Conservation (phyloP, 148 eudicot species). For the Vaccinium myrtillus region DNA sequence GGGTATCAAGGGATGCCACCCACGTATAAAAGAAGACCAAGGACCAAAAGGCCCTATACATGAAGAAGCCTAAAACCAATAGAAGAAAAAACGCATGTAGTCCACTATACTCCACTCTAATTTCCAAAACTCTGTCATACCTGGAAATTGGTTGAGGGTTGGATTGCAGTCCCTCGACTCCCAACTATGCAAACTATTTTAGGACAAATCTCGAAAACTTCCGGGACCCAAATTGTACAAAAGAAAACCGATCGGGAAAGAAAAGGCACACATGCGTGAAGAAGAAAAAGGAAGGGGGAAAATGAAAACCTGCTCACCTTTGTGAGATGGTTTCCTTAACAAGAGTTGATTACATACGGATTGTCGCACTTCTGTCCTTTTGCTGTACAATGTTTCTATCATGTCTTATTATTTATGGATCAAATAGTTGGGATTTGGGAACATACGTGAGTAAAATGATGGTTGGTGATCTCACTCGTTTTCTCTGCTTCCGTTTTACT, state of each 20-base stretch:
- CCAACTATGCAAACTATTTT: neutral
- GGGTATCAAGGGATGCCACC: neutral
- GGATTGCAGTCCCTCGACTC: neutral
- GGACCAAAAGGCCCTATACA: neutral
- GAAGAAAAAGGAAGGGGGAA: neutral
- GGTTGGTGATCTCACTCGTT: conserved; percentile 1
- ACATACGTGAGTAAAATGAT: neutral
- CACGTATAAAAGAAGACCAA: neutral
- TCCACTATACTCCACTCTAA: neutral
- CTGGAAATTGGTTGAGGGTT: neutral
- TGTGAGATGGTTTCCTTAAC: neutral
- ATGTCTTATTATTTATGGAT: neutral
- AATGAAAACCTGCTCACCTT: neutral
- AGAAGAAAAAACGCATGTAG: neutral
- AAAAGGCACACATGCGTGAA: neutral
- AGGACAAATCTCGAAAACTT: neutral
- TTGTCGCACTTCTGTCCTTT: neutral
- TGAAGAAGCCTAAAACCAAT: neutral
- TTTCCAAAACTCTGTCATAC: neutral
- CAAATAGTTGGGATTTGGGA: conserved; percentile 1
- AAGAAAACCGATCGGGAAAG: neutral
- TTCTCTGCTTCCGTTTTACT: conserved; percentile 15
- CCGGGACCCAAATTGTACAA: neutral
- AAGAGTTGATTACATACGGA: neutral
- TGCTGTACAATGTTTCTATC: neutral